phyloP scores from a whole-genome alignment of 371 early-diverging fungal genomes.

The Lichtheimia corymbifera region DNA sequence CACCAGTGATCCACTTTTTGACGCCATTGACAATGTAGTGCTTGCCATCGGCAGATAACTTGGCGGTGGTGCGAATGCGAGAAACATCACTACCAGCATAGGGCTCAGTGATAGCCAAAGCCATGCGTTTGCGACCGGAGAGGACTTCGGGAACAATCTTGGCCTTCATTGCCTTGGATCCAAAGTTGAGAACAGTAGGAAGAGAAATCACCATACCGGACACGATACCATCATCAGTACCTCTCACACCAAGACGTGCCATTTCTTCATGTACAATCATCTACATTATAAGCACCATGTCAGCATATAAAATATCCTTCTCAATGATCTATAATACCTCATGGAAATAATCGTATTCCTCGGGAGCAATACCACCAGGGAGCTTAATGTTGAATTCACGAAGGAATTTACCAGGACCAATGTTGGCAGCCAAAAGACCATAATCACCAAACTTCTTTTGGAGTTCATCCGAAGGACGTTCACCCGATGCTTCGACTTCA shows the following conservation, averaged over 20 bases:
- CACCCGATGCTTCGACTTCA: constrained; percentile 38
- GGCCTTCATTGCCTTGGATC: constrained; percentile 20
- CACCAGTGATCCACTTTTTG: constrained; percentile 78
- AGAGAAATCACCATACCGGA: constrained; percentile 41
- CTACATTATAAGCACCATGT: neutral
- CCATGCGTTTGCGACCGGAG: constrained; percentile 73
- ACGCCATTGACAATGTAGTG: constrained; percentile 71
- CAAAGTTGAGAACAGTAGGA: constrained; percentile 56
- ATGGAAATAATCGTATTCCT: constrained; percentile 71
- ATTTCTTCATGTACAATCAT: constrained; percentile 77
- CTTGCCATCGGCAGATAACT: constrained; percentile 70
- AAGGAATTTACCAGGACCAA: constrained; percentile 42
- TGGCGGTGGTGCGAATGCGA: constrained; percentile 67
- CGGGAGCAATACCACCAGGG: constrained; percentile 50
- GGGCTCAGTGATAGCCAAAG: constrained; percentile 69
- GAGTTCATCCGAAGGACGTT: constrained; percentile 44
- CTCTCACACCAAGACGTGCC: constrained; percentile 47
- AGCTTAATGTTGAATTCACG: constrained; percentile 24
- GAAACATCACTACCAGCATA: constrained; percentile 83
- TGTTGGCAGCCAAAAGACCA: constrained; percentile 32
- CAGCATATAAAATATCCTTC: neutral
- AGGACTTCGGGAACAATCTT: constrained; percentile 66
- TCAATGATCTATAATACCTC: constrained; percentile 17
- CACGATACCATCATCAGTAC: constrained; percentile 38
- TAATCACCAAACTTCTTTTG: constrained; percentile 44